Base-by-base conservation (phyloP, 148 eudicot species). In the Persicaria tinctoria region DNA sequence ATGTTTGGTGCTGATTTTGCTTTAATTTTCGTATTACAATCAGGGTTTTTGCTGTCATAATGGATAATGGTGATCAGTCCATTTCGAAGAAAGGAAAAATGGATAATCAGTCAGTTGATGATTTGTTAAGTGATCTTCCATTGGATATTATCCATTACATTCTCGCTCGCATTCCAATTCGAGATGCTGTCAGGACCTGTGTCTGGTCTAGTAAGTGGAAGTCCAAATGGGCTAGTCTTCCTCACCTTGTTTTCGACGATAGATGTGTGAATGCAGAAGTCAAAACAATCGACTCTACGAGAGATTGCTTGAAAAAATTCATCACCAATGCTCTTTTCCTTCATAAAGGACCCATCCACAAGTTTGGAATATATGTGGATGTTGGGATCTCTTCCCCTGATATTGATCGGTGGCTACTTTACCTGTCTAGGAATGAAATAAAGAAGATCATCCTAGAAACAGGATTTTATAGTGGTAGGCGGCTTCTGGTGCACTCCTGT, bases 341-440 rank as follows among this genome's bases (percentile, higher is more conserved):
- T 47, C 96, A 90, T 71, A 80, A 88, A 50, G 96, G 92, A 51
- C 89, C 92, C 2, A 88, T 90, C 57, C 86, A 85, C 80, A 86
- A 83, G 76, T 90, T 88, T 68, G 78, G 76, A 77, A 50, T 90
- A 10, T 78, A 76, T 64, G 81, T 87, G 63, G 79, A 80, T 0
- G 77, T 80, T 74, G 74, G 83, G 57, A 86, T 77, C 74, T 73
- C 83, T 76, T 84, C 82, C 51, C 86, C 89, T 5, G 90, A 85
- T 76, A 79, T 90, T 44, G 88, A 88, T 80, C 89, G 88, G 64
- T 90, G 96, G 96, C 64, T 90, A 41, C 90, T 88, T 77, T 85
- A 84, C 70, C 82, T 90, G 51, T 88, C 92, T 3, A 80, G 92
- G 66, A 86, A 80, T 48, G 82, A 79, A 80, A 80, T 90, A 17